Evolutionary conservation across 1,284 basidiomycete species (phyloP).

Genomic region (Leccinum solheimii): DNA sequence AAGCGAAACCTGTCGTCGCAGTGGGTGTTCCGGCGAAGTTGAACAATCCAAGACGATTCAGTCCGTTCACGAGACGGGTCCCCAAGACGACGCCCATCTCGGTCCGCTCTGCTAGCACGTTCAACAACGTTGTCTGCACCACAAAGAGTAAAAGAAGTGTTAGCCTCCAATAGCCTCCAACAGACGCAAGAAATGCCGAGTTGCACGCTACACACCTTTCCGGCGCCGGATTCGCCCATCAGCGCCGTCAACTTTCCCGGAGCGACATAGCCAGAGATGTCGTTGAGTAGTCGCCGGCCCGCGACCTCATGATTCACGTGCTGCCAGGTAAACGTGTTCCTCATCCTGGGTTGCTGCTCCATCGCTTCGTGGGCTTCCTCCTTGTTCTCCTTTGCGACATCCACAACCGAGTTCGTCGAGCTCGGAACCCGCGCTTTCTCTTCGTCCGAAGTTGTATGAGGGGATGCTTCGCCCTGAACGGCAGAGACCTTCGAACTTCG

Average conservation of each 20-base stretch:
- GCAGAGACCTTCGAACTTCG: slow-evolving; percentile 34
- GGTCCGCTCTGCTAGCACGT: no score
- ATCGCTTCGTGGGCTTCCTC: slow-evolving; percentile 13
- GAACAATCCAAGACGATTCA: no score
- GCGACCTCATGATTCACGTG: slow-evolving; percentile 63
- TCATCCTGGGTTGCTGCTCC: slow-evolving; percentile 22
- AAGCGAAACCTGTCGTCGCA: slow-evolving; percentile 27
- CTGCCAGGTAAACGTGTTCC: slow-evolving; percentile 60
- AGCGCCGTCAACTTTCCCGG: slow-evolving; percentile 78
- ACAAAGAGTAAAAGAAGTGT: no score
- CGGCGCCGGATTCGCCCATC: slow-evolving; percentile 82
- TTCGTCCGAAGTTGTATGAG: slow-evolving; percentile 14
- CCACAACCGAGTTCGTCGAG: slow-evolving; percentile 34
- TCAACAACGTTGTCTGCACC: no score
- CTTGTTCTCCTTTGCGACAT: slow-evolving; percentile 10
- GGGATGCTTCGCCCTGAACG: slow-evolving; percentile 5
- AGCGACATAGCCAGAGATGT: slow-evolving; percentile 82
- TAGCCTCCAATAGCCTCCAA: no score
- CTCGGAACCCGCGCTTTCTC: slow-evolving; percentile 30
- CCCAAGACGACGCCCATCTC: no score
- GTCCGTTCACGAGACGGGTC: no score
- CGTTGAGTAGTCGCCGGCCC: slow-evolving; percentile 64
- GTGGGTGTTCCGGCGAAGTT: no score
- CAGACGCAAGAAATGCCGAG: slow-evolving; percentile 14
- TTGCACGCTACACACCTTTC: slow-evolving; percentile 51